Evolutionary conservation across 108 stramenopile genomes (phyloP).

Genomic region (Fragilaria crotonensis): DNA sequence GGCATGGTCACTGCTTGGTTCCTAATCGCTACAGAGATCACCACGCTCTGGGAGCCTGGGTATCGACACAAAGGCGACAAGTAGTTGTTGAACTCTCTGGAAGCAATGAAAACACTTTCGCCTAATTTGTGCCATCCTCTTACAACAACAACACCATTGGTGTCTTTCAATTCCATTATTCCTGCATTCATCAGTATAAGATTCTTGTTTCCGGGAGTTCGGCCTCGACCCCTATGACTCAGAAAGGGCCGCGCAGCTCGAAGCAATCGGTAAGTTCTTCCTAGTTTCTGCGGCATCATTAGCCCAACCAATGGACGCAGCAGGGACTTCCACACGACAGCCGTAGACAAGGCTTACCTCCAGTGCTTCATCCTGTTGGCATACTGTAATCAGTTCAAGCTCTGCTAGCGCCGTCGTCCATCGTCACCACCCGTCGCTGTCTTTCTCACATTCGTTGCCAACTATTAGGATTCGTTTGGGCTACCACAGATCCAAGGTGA

Average conservation of each 20-base stretch:
- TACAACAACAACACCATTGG: too few relatives aligned
- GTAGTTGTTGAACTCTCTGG: too few relatives aligned
- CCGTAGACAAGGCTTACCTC: too few relatives aligned
- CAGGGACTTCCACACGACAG: too few relatives aligned
- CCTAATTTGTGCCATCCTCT: too few relatives aligned
- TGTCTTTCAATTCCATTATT: not conserved
- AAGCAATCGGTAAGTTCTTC: slow-evolving; percentile 4
- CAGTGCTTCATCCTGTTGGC: not conserved
- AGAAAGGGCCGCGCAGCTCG: slow-evolving; percentile 9
- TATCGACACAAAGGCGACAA: slow-evolving; percentile 9
- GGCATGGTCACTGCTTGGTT: slow-evolving; percentile 41
- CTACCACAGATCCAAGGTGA: slow-evolving; percentile 18
- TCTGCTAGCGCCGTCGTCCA: too few relatives aligned
- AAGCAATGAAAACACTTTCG: too few relatives aligned
- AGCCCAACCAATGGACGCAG: too few relatives aligned
- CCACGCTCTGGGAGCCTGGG: slow-evolving; percentile 34
- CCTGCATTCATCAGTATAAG: slow-evolving; percentile 12
- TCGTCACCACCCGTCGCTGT: too few relatives aligned
- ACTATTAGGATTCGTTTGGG: slow-evolving; percentile 14
- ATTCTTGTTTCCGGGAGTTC: slow-evolving; percentile 2
- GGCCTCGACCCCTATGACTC: slow-evolving; percentile 22
- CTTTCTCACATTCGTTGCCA: not conserved
- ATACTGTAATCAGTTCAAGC: too few relatives aligned
- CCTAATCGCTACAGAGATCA: slow-evolving; percentile 34
- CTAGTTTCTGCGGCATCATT: too few relatives aligned